phyloP scores from a whole-genome alignment of 2,329 filamentous ascomycete genomes.

The Diaporthe vaccinii region DNA sequence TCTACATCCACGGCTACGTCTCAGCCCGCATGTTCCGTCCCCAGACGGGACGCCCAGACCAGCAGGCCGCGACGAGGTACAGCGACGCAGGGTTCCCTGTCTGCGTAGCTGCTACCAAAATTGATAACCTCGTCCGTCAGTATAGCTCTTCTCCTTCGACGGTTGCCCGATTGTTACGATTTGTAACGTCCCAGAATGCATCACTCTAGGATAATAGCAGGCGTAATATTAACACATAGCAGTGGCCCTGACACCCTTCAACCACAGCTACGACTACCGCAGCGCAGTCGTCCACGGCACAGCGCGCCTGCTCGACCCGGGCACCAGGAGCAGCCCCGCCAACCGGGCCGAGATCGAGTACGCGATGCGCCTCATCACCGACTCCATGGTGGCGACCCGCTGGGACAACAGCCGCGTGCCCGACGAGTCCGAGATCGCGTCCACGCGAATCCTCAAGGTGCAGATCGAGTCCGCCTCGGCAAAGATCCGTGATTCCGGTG shows the following conservation, averaged over 20 bases:
- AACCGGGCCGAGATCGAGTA: slow-evolving; percentile 79
- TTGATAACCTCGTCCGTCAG: slow-evolving; percentile 79
- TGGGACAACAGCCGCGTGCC: slow-evolving; percentile 79
- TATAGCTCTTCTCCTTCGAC: too few species aligned
- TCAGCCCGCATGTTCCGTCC: slow-evolving; percentile 82
- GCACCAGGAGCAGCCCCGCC: slow-evolving; percentile 24
- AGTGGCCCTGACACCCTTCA: slow-evolving; percentile 81
- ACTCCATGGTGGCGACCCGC: slow-evolving; percentile 77
- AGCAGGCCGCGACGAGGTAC: slow-evolving; percentile 10
- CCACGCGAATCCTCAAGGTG: slow-evolving; percentile 80
- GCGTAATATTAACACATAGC: too few species aligned
- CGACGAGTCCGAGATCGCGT: slow-evolving; percentile 79
- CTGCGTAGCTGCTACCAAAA: slow-evolving; percentile 77
- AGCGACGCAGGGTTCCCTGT: slow-evolving; percentile 71
- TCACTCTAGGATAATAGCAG: too few species aligned
- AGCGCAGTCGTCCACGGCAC: slow-evolving; percentile 83
- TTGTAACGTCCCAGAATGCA: too few species aligned
- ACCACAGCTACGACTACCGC: slow-evolving; percentile 89
- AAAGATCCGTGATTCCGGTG: slow-evolving; percentile 78
- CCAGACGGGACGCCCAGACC: slow-evolving; percentile 53
- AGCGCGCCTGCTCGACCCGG: slow-evolving; percentile 72
- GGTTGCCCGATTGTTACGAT: too few species aligned
- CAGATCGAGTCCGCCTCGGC: slow-evolving; percentile 78
- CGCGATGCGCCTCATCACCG: slow-evolving; percentile 84
- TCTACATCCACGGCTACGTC: slow-evolving; percentile 90